Base-by-base conservation (phyloP, 2,329 filamentous ascomycete genomes). In the Monilinia laxa region DNA sequence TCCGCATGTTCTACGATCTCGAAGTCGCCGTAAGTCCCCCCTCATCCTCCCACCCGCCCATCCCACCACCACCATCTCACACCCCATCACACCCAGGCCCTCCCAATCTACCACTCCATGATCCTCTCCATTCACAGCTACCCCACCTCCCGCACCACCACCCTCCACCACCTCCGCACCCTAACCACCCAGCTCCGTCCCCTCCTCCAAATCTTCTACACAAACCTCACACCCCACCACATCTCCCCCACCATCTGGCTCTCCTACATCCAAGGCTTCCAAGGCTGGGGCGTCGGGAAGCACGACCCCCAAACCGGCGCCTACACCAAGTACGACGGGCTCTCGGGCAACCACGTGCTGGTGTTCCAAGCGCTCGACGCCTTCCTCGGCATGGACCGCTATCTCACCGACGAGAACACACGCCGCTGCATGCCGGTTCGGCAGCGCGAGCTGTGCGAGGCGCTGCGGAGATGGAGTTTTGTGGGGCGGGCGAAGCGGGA, bases 1-100 rank as follows among this genome's bases (percentile, higher is more conserved):
- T 60, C 20, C 64, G 53, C 28, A 65, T 65, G 64, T 65, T 60
- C 12, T 60, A 65, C 49, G 64, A 65, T 18, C 45, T 60, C 23
- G 64, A 65, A 65, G 55, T 65, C n/a, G 55, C 53, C 14, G 64
- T 54, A 60, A 42, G 64, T 38, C 3, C 9, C n/a, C 11, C 4
- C n/a, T n/a, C 23, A 9, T 23, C 6, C 12, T 2, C 12, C 3
- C 11, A 49, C 38, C 9, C 14, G 5, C 28, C 28, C 28, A 28
- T 28, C 28, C 12, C 2, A 28, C 9, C 18, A 40, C 10, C 14
- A 31, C 28, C 1, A 31, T 16, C 25, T 28, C 31, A 35, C 31
- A 35, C 31, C 58, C 5, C 51, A 0, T 20, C 7, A 1, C 12
- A 20, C 3, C 3, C 25, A 65, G 64, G 64, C 64, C 9, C 60